Base-by-base conservation (phyloP, 2,329 filamentous ascomycete genomes). In the Mycosphaerelloides madeirae region DNA sequence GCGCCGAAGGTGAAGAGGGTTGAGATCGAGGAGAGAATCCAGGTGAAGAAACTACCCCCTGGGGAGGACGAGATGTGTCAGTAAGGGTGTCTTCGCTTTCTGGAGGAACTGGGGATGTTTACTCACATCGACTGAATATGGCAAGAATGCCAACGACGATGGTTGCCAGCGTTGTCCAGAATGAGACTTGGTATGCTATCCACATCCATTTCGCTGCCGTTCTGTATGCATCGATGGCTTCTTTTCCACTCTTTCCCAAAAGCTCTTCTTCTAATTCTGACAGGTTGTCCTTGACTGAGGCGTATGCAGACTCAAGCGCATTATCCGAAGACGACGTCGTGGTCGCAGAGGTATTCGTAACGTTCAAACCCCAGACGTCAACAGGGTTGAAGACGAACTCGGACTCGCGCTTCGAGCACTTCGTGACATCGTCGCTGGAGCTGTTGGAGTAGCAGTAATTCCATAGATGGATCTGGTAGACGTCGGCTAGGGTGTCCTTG, bases 401-500 rank as follows among this genome's bases (percentile, higher is more conserved):
- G 57, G 83, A 82, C 65, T 83, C 72, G 43, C 82, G 76, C 56
- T 81, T 74, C 41, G 81, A 83, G 78, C 91, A 97, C 56, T 76
- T 68, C 33, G 68, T 69, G 54, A 77, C 66, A 13, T 67, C 65
- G 54, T 73, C 75, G 22, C 55, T 49, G 44, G 64, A 60, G 38
- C 63, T 73, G 54, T 77, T 76, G 54, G 73, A 66, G 39, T 75
- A 68, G 78, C 93, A 97, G 77, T 89, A 95, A 64, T 85, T 85
- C 85, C 87, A 95, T 29, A 97, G 76, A 62, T 79, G 80, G 62
- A 97, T 75, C 49, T 85, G 78, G 77, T 96, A 97, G 60, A 81
- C 75, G 63, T 91, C 81, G 59, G 77, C 79, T 47, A 95, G 77
- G 43, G 78, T 53, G 41, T 60, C 59, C 29, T 65, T 58, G 32